A percentile compares a stretch with the other conserved stretches of the same genome.
phyloP scores from a whole-genome alignment of 768 basidiomycete genomes.

The Lentinula detonsa region DNA sequence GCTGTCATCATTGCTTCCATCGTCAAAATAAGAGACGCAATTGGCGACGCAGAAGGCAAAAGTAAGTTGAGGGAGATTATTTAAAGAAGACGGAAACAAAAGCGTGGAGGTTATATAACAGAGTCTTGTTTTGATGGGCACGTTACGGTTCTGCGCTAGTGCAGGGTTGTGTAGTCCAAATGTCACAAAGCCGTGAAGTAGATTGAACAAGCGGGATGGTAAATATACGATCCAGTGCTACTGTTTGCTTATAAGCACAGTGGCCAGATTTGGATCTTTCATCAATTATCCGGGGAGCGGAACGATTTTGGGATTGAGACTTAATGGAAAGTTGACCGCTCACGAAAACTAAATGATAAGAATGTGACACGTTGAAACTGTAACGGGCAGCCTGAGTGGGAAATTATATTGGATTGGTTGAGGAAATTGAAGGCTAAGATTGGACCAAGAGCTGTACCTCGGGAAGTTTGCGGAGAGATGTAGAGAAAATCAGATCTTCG shows the following conservation, averaged over 20 bases:
- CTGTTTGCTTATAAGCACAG: not conserved
- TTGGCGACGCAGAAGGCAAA: too few relatives aligned
- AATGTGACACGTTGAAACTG: not conserved
- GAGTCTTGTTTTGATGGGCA: not conserved
- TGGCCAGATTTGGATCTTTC: not conserved
- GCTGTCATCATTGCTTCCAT: not conserved
- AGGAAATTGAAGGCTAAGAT: not conserved
- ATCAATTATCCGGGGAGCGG: not conserved
- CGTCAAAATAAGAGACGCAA: too few relatives aligned
- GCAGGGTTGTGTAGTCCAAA: not conserved
- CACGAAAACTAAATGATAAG: not conserved
- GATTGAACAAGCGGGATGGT: not conserved
- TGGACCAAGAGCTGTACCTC: not conserved
- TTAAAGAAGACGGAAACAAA: too few relatives aligned
- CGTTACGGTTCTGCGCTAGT: not conserved
- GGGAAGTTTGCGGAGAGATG: not conserved
- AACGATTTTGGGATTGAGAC: not conserved
- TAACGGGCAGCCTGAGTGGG: not conserved
- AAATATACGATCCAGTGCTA: not conserved
- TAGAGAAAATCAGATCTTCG: not conserved
- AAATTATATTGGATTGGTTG: not conserved
- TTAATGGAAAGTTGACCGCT: not conserved
- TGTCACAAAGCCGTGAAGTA: not conserved
- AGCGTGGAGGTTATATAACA: too few relatives aligned
- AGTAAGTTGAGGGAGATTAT: too few relatives aligned